Base-by-base conservation (phyloP, 2,329 filamentous ascomycete species). In the Penicillium sp. region DNA sequence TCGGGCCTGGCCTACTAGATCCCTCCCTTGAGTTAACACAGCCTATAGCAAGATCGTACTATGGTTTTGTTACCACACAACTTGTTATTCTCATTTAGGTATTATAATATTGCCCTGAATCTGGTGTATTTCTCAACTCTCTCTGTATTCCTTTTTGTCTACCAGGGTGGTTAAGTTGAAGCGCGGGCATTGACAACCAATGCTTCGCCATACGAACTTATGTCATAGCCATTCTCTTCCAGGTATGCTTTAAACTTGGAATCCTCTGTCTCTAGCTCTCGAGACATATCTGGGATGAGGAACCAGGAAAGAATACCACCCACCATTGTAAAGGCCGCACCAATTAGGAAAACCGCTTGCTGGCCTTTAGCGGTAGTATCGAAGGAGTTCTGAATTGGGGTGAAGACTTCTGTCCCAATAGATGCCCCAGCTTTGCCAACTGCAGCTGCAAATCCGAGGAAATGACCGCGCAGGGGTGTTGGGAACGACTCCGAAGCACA, bases 381-480 rank as follows among this genome's bases (percentile, higher is more conserved):
- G 27, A 71, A 80, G 1, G 74, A 72, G 49, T 76, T 72, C 32
- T 80, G 75, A 42, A 83, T 82, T 0, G 79, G 77, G 0, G 73
- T 79, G 54, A 82, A 83, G 3, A 79, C 78, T 52, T 80, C 70
- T 0, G 78, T 81, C 1, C 79, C 79, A 18, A 82, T 77, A 0
- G 79, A 77, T 0, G 79, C 78, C 0, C 80, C 79, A 1, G 77
- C 77, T 54, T 82, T 82, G 13, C 76, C 77, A 18, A 75, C 75
- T 0, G 79, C 79, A 0, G 77, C 71, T 0, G 77, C 73, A 47
- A 81, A 70, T 1, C 79, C 79, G 54, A 80, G 72, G 64, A 77
- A 79, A 49, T 80, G 78, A 0, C 79, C 79, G 1, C 79, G 72
- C 3, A 82, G 71, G 0, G 77, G 75, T 0, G 80, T 82, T 0